Evolutionary conservation across 1,139 yeast genomes (phyloP).

Genomic region (Magnusiomyces fungicola): DNA sequence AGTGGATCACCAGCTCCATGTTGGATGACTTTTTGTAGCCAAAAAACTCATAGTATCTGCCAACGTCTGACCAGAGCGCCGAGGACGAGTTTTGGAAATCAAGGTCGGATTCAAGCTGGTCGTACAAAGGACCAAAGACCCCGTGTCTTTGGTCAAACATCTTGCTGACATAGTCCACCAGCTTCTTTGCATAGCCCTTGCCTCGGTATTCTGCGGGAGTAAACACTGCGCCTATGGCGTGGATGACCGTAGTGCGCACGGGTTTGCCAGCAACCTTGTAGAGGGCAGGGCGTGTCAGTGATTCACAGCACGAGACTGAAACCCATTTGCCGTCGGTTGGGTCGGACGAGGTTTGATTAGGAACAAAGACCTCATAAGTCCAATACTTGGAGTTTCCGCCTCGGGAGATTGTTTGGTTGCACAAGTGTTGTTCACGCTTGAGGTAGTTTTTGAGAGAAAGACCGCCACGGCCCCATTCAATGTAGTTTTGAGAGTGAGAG

Average conservation of each 20-base stretch:
- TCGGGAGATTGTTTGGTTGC: conserved; percentile 17
- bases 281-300: conserved; percentile 35
- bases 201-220: conserved; percentile 53
- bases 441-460: conserved; percentile 27
- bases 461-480: conserved; percentile 41
- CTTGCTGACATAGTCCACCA: conserved; percentile 41
- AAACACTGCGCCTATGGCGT: conserved; percentile 60
- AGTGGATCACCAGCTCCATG: background rate
- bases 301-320: conserved; percentile 10
- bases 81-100: conserved; percentile 34
- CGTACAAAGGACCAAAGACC: conserved; percentile 25
- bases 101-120: conserved; percentile 28
- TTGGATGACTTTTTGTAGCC: conserved; percentile 39
- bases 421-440: conserved; percentile 24
- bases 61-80: conserved; percentile 65
- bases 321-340: conserved; percentile 7
- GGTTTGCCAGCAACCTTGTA: conserved; percentile 23
- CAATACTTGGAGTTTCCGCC: conserved; percentile 23
- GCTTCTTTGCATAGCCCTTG: conserved; percentile 53
- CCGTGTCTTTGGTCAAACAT: conserved; percentile 33
- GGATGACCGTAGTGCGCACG: conserved; percentile 31
- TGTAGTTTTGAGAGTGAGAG: conserved; percentile 45
- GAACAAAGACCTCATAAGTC: conserved; percentile 23
- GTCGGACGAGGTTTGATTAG: background rate
- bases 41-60: conserved; percentile 51